A percentile compares a stretch with the other conserved stretches of the same genome.
These are phyloP conservation scores for Fusarium miscanthi DNA, from an alignment of 2,329 filamentous ascomycete genomes.

Conservation along the genomic window DNA sequence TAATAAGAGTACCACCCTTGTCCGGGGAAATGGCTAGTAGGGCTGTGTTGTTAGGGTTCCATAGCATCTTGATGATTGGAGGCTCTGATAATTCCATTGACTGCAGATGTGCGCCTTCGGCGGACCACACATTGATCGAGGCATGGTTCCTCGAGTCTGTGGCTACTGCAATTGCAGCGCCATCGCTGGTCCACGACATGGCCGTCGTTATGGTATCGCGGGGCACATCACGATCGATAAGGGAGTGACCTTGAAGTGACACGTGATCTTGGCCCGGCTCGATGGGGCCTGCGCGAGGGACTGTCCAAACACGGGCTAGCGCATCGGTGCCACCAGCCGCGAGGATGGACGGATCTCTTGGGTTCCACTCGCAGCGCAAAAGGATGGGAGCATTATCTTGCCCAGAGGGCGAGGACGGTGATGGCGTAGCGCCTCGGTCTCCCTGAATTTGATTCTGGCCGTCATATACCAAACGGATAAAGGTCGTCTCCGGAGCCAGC, in stretches of 20 bases:
- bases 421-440: conserved; percentile 49
- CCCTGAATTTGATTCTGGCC: conserved; percentile 50
- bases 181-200: conserved; percentile 70
- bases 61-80: conserved; percentile 70
- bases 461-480: conserved; percentile 66
- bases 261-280: conserved; percentile 56
- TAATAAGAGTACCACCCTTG: conserved; percentile 65
- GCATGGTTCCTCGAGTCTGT: conserved; percentile 64
- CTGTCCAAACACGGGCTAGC: conserved; percentile 75
- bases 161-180: conserved; percentile 66
- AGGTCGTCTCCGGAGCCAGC: conserved; percentile 68
- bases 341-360: conserved; percentile 71
- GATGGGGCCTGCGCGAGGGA: conserved; percentile 64
- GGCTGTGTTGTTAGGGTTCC: conserved; percentile 67
- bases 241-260: conserved; percentile 51
- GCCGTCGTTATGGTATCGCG: conserved; percentile 65
- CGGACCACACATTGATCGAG: conserved; percentile 67
- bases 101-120: conserved; percentile 63
- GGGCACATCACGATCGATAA: conserved; percentile 66
- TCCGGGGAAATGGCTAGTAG: conserved; percentile 68
- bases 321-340: conserved; percentile 76
- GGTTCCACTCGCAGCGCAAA: conserved; percentile 77
- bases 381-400: conserved; percentile 68
- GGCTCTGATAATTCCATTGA: conserved; percentile 68
- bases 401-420: conserved; percentile 52